Evolutionary conservation across 139 green algal species (phyloP), one percentile per base, ranked within the genome.

Genomic region (Haematococcus sp.): DNA sequence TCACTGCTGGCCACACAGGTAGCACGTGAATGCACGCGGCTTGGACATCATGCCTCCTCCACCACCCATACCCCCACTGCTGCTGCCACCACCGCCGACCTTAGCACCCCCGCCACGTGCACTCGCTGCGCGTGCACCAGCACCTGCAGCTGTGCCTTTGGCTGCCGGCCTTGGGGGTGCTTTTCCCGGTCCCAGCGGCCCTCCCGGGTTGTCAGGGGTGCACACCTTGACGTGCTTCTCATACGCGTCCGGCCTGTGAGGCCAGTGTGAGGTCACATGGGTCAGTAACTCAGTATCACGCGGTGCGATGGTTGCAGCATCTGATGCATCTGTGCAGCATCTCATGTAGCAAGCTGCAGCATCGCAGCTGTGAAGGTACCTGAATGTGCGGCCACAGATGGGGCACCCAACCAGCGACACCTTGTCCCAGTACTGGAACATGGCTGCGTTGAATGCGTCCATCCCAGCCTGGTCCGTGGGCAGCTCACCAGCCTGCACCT

Each of bases 181-280:
- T 34, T n/a, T 31, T 55, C 22, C 25, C 3, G 34, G 58, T 7
- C 81, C 81, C 22, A 86, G 68, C 4, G 81, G 81, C 19, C 81
- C 81, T 0, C 81, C 81, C 27, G 81, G 81, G 76, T 86, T 86
- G 73, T 74, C 63, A 3, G 63, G 72, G 4, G 81, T 86, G 76
- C 77, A 86, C 33, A 81, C 75, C 61, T 82, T 86, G 31, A 33
- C 64, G 64, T 86, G 80, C 27, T 68, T 68, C 68, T 86, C 80
- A 54, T 79, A 86, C 27, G 77, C 77, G 31, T 83, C 77, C 3
- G 77, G 77, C 51, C 77, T 68, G 70, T 49, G 40, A 49, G 7
- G 7, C 40, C 7, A 82, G 74, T 1, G 76, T 81, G 28, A 63
- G 70, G 1, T 40, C 71, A 67, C 63, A 19, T 74, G 65, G 30